Evolutionary conservation across 108 stramenopile species (phyloP), one percentile per base, ranked within the genome.

Genomic region (Poteriospumella lacustris): DNA sequence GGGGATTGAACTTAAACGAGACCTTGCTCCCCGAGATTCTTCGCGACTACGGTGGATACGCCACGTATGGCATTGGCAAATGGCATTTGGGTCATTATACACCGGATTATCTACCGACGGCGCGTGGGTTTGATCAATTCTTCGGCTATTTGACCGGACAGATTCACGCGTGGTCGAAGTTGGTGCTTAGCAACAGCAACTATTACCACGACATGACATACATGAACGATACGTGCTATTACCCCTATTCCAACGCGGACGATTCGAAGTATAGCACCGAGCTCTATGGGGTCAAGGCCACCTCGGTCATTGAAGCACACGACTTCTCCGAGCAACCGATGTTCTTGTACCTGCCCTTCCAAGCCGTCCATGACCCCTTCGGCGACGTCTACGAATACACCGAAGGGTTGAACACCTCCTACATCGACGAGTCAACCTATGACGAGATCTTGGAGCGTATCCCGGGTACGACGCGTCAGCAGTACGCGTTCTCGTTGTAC

Each of bases 121-220:
- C 70, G 12, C 70, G 79, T 24, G 79, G 79, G 41, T 79, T 79
- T 15, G 79, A 79, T 39, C 12, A 43, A 9, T 79, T 70, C 24
- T 28, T 79, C 5, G 79, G 79, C 33, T 79, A 58, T 39, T 58
- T 79, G 34, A 58, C 43, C 2, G 79, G 73, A 19, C 19, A n/a
- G 1, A 68, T 47, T 3, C 56, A 62, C n/a, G 41, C 0, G 1
- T 77, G 77, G 77, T n/a, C 5, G 39, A 68, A 68, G 0, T 68
- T 68, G 52, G 15, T 56, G 52, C 52, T 15, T 15, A 56, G 24
- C 52, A 19, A 24, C 52, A 56, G 19, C 52, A 58, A 28, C 19
- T 56, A 75, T 26, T 75, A 52, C 73, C 47, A 44, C 9, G 36
- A 28, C 0, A 52, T 52, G 12, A 31, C 2, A 3, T n/a, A 75